These are phyloP conservation scores for Thymus mandschuricus DNA, from an alignment of 257 asterid genomes.

Conservation along the genomic window DNA sequence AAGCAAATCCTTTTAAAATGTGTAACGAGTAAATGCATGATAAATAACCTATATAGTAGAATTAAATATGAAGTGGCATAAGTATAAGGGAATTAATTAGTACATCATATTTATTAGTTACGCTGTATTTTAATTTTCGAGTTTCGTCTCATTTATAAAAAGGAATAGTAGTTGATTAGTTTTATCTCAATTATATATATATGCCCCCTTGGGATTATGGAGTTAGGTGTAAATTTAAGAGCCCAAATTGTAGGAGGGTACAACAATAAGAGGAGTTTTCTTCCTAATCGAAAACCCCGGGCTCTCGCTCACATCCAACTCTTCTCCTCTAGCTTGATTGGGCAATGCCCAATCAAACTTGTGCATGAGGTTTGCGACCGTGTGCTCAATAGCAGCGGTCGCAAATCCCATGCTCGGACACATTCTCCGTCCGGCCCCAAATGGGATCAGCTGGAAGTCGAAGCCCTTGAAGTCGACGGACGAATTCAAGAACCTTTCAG, in stretches of 20 bases:
- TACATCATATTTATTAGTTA: too few relatives aligned
- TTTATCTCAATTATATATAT: too few relatives aligned
- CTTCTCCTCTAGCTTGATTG: slow-evolving; percentile 17
- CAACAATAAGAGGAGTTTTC: slow-evolving; percentile 23
- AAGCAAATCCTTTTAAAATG: too few relatives aligned
- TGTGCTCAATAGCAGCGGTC: background rate
- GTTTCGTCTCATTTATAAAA: too few relatives aligned
- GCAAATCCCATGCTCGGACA: slow-evolving; percentile 39
- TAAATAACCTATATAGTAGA: too few relatives aligned
- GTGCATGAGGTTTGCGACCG: slow-evolving; percentile 28
- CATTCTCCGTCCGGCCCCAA: slow-evolving; percentile 38
- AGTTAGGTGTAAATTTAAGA: too few relatives aligned
- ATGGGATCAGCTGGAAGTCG: slow-evolving; percentile 36
- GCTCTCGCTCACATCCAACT: slow-evolving; percentile 33
- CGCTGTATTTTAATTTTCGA: too few relatives aligned
- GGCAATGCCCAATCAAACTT: slow-evolving; percentile 38
- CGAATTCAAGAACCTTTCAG: slow-evolving; percentile 36
- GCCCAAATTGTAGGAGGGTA: slow-evolving; percentile 4
- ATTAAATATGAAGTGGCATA: too few relatives aligned
- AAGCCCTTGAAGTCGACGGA: slow-evolving; percentile 27
- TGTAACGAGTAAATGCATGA: too few relatives aligned
- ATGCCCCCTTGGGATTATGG: too few relatives aligned
- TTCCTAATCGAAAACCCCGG: slow-evolving; percentile 11
- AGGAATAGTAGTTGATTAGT: too few relatives aligned
- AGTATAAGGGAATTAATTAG: too few relatives aligned